Evolutionary conservation across 2,329 filamentous ascomycete genomes (phyloP).

Genomic region (Exophiala phaeomuriformis): DNA sequence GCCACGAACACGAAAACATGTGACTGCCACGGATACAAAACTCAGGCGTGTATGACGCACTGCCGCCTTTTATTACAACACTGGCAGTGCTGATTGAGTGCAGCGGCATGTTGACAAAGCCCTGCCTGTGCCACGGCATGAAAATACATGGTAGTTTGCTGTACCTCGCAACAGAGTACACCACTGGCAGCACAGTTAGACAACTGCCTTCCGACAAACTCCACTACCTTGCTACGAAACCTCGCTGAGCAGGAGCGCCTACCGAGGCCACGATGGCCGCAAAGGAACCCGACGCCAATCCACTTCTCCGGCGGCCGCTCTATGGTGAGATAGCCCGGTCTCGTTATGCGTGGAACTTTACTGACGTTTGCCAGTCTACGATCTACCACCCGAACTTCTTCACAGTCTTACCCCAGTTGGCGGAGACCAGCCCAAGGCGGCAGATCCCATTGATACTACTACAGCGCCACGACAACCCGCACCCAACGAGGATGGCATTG

Average conservation of each 20-base stretch:
- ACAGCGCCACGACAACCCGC: background rate
- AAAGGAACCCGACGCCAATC: constrained; percentile 18
- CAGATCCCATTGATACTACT: constrained; percentile 9
- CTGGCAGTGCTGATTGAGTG: too few species aligned
- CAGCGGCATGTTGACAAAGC: too few species aligned
- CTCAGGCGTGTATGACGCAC: too few species aligned
- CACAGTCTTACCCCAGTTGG: constrained; percentile 51
- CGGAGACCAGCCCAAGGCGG: constrained; percentile 20
- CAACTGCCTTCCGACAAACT: too few species aligned
- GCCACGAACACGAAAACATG: constrained; percentile 6
- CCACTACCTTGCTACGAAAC: background rate
- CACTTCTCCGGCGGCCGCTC: constrained; percentile 42
- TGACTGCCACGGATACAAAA: background rate
- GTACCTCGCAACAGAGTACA: too few species aligned
- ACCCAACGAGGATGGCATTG: constrained; percentile 35
- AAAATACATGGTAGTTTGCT: too few species aligned
- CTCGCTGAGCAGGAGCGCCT: background rate
- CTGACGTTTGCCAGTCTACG: constrained; percentile 56
- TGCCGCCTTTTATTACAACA: too few species aligned
- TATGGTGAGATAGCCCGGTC: constrained; percentile 37
- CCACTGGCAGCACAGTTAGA: too few species aligned
- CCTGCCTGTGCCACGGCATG: too few species aligned
- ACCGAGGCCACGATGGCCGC: constrained; percentile 5
- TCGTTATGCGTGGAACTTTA: background rate
- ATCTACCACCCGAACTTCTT: constrained; percentile 69